Evolutionary conservation across 2,329 filamentous ascomycete species (phyloP), one percentile per base, ranked within the genome.

Genomic region (Madurella fahalii): DNA sequence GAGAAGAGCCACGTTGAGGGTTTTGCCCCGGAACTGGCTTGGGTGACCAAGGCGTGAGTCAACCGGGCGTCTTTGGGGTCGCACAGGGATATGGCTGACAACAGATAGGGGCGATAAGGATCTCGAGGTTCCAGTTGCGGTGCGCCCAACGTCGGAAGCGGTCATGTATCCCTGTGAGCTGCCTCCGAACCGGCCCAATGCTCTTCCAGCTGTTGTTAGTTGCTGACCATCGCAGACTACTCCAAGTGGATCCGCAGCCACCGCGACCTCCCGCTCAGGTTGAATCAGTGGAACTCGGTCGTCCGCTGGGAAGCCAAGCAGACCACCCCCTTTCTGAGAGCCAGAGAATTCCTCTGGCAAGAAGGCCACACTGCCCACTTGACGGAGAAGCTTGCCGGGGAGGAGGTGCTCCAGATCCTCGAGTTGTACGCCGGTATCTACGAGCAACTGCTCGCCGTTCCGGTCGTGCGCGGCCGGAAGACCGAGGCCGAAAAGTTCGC

Each of bases 401-500:
- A 88, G 67, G 95, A 99, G 70, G 94, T 97, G 9, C 75, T 94
- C 56, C 82, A 96, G 73, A 99, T 99, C 62, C 82, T 99, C 43
- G 92, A 97, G 69, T 84, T 89, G 64, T 99, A 99, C 67, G 90
- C 92, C 42, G 84, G 85, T 61, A 85, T 99, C 57, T 99, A 97
- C 73, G 89, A 96, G 73, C 80, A 99, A 65, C 83, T 99, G 30
- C 85, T 99, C 34, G 94, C 94, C 47, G 90, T 97, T 41, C 94
- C 94, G 34, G 92, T 99, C 12, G 89, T 99, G 59, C 90, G 92
- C 67, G 94, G 94, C 15, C 80, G 80, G 67, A 99, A 99, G 83
- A 99, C 95, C 0, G 91, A 95, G 70, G 96, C 95, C 68, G 94
- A 99, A 77, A 96, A 96, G 76, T 99, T 99, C 65, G 92, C 94